phyloP scores from a whole-genome alignment of 1,284 basidiomycete genomes.

The Fomitopsis pinicola region DNA sequence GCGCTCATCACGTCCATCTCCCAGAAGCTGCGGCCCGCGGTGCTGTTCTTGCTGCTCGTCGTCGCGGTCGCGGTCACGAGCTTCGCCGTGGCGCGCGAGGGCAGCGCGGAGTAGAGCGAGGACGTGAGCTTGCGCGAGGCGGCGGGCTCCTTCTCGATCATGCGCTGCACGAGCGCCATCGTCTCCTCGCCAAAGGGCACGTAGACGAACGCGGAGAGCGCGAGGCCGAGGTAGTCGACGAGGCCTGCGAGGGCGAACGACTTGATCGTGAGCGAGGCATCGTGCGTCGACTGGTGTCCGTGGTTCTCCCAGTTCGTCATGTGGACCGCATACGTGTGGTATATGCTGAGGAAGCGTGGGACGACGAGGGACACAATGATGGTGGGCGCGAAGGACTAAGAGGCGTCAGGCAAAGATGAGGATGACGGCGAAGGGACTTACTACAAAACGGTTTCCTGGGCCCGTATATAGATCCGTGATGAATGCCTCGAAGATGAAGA shows the following conservation, averaged over 20 bases:
- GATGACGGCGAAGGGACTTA: slow-evolving; percentile 33
- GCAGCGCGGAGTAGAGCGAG: slow-evolving; percentile 16
- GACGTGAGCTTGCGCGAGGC: slow-evolving; percentile 9
- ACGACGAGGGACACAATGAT: slow-evolving; percentile 81
- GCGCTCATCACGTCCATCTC: slow-evolving; percentile 47
- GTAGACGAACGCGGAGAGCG: slow-evolving; percentile 85
- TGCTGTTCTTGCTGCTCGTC: slow-evolving; percentile 1
- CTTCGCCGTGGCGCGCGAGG: slow-evolving; percentile 12
- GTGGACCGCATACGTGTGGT: slow-evolving; percentile 64
- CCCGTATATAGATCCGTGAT: slow-evolving; percentile 85
- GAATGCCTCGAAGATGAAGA: slow-evolving; percentile 88
- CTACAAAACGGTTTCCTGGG: slow-evolving; percentile 74
- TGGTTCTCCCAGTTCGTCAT: slow-evolving; percentile 94
- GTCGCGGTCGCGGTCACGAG: not conserved
- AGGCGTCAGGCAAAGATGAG: slow-evolving; percentile 1
- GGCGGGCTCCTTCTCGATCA: slow-evolving; percentile 22
- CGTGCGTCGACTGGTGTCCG: slow-evolving; percentile 71
- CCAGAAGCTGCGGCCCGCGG: slow-evolving; percentile 34
- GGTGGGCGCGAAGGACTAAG: slow-evolving; percentile 77
- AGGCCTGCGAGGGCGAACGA: slow-evolving; percentile 87
- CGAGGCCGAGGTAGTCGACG: slow-evolving; percentile 85
- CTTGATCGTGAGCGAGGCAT: slow-evolving; percentile 84
- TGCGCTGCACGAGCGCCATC: slow-evolving; percentile 54
- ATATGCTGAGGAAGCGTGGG: slow-evolving; percentile 79
- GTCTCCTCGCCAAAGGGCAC: slow-evolving; percentile 87